Evolutionary conservation across 2,329 filamentous ascomycete species (phyloP).

Genomic region (Colletotrichum spinosum): DNA sequence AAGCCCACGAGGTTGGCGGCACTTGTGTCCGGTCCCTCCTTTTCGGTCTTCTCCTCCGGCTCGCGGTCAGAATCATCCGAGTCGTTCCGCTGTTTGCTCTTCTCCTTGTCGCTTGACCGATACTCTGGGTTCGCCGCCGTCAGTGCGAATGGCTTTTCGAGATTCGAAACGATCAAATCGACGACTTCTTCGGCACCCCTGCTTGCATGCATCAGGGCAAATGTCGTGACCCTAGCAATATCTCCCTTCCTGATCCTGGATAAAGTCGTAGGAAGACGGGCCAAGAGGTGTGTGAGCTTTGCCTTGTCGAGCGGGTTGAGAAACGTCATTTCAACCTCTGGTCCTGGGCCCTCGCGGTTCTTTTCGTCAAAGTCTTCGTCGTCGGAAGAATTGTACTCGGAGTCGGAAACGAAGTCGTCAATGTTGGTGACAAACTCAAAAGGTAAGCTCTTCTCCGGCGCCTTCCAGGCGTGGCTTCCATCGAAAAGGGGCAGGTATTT

Average conservation of each 20-base stretch:
- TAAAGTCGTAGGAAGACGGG: conserved; percentile 81
- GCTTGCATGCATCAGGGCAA: conserved; percentile 89
- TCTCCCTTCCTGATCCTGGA: conserved; percentile 84
- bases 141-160: conserved; percentile 80
- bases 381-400: conserved; percentile 88
- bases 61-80: conserved; percentile 51
- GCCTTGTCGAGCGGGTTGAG: conserved; percentile 87
- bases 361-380: conserved; percentile 80
- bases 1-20: conserved; percentile 82
- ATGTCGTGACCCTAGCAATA: conserved; percentile 85
- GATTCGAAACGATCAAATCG: conserved; percentile 86
- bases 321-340: conserved; percentile 69
- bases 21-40: conserved; percentile 70
- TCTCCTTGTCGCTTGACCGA: conserved; percentile 23
- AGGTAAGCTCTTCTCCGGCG: conserved; percentile 77
- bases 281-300: conserved; percentile 85
- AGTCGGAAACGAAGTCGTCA: conserved; percentile 84
- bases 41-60: conserved; percentile 55
- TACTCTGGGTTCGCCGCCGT: conserved; percentile 71
- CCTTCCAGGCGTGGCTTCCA: conserved; percentile 80
- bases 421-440: conserved; percentile 85
- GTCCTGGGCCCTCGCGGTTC: conserved; percentile 58
- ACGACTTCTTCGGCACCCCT: conserved; percentile 91
- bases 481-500: conserved; percentile 79
- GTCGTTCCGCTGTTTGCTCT: conserved; percentile 48